Conservation (phyloP, 2,329 filamentous ascomycete genomes). For the Tolypocladium cylindrosporum region DNA sequence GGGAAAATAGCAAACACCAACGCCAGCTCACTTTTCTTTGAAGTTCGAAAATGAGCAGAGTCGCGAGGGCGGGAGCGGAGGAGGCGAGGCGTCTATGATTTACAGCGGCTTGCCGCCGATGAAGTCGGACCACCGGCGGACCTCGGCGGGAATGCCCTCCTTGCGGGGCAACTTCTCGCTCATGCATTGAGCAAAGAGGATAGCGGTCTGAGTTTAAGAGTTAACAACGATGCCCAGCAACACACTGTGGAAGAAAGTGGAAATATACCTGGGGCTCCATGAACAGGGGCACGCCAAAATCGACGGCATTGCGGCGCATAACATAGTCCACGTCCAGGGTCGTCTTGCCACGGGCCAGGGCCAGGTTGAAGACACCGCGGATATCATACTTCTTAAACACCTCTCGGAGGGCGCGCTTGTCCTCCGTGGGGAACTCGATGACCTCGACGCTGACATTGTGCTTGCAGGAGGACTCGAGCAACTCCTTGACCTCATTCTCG, state of each 20-base stretch:
- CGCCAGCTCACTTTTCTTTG: neutral
- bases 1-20: neutral
- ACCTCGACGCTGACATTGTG: slow-evolving; percentile 66
- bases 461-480: slow-evolving; percentile 65
- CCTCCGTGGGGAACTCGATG: slow-evolving; percentile 92
- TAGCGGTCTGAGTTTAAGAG: slow-evolving; percentile 58
- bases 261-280: slow-evolving; percentile 89
- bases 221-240: slow-evolving; percentile 16
- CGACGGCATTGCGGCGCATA: slow-evolving; percentile 95
- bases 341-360: slow-evolving; percentile 72
- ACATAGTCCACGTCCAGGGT: slow-evolving; percentile 91
- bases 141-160: slow-evolving; percentile 83
- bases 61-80: too few species aligned
- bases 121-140: slow-evolving; percentile 92
- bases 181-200: slow-evolving; percentile 95
- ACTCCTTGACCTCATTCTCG: slow-evolving; percentile 68
- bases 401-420: slow-evolving; percentile 89
- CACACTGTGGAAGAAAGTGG: neutral
- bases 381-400: slow-evolving; percentile 98
- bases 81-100: slow-evolving; percentile 14
- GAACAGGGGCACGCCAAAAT: slow-evolving; percentile 95
- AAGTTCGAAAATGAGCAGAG: too few species aligned
- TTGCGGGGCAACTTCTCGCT: slow-evolving; percentile 84
- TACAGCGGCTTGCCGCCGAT: slow-evolving; percentile 77
- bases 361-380: slow-evolving; percentile 90